phyloP scores from a whole-genome alignment of 176 grass and related monocot genomes.

The Microstegium vimineum region DNA sequence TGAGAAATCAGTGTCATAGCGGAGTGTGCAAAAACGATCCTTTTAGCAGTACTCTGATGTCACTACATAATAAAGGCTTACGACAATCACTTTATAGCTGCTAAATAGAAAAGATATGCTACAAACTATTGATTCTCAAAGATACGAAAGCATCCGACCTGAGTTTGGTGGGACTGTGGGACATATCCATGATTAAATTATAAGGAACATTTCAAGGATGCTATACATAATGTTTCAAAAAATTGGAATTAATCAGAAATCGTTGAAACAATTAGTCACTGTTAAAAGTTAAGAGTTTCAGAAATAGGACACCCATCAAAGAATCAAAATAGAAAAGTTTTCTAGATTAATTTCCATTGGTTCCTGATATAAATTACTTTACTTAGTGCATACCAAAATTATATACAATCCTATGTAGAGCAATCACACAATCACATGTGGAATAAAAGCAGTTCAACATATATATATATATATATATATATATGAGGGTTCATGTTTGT shows the following conservation, averaged over 20 bases:
- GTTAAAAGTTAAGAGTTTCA: neutral
- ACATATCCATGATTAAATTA: neutral
- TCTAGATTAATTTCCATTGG: neutral
- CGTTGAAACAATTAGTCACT: neutral
- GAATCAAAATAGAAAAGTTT: neutral
- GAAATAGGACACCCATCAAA: neutral
- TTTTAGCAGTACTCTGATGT: neutral
- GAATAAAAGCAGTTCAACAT: neutral
- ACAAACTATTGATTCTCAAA: neutral
- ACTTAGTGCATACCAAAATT: neutral
- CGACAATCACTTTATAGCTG: neutral
- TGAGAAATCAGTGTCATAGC: conserved; percentile 23
- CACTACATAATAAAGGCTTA: neutral
- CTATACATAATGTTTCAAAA: neutral
- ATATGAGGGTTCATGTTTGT: neutral
- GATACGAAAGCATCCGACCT: neutral
- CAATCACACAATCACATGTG: neutral
- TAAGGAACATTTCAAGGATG: neutral
- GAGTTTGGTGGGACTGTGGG: neutral
- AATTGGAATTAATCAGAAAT: neutral
- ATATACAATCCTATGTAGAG: neutral
- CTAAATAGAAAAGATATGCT: neutral
- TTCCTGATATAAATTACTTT: neutral
- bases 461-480: neutral
- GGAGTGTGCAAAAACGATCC: neutral